Evolutionary conservation across 1,139 yeast species (phyloP), one percentile per base, ranked within the genome.

Genomic region (Saccharomyces hybrid): DNA sequence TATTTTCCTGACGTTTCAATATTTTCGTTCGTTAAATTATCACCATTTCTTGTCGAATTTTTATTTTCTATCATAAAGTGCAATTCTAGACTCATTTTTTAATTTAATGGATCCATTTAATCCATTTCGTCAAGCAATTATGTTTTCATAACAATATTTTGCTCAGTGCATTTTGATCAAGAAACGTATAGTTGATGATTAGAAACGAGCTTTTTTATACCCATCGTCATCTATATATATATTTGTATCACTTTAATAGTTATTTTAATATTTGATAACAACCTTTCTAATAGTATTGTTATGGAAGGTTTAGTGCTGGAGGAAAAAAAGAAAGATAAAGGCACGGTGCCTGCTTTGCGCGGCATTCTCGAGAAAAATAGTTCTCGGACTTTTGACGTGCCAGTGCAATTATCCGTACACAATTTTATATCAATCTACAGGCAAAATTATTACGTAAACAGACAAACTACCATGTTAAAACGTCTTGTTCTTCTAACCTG

Each of bases 401-500:
- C 44, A 38, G n/a, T 38, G 44, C 19, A 16, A 19, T 9, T 19
- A 19, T 38, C 44, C 44, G 11, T 19, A 16, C 44, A 11, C 44
- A 11, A 38, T 5, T 11, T 38, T 23, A 38, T 8, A 19, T 19
- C 44, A 9, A 19, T 38, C n/a, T 9, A 14, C 23, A 16, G 13
- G 9, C 25, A 19, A 38, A 19, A 14, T 19, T 26, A 5, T 41
- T 49, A 27, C n/a, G 50, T 28, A n/a, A 26, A 38, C 25, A 27
- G 27, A 9, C 5, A 13, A 13, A 47, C 57, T 56, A 69, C 72
- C 72, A 69, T 0, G 71, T 68, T 48, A 69, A 54, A 16, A 69
- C 68, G 57, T 69, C 72, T 54, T 67, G 68, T 42, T 68, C 68
- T 48, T 62, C 69, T 32, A 66, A 51, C 48, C 61, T 65, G 47